Percentiles rank a stretch among this genome's conserved stretches.
Conservation (phyloP, 305 asterid genomes). For the Fraxinus nigra region DNA sequence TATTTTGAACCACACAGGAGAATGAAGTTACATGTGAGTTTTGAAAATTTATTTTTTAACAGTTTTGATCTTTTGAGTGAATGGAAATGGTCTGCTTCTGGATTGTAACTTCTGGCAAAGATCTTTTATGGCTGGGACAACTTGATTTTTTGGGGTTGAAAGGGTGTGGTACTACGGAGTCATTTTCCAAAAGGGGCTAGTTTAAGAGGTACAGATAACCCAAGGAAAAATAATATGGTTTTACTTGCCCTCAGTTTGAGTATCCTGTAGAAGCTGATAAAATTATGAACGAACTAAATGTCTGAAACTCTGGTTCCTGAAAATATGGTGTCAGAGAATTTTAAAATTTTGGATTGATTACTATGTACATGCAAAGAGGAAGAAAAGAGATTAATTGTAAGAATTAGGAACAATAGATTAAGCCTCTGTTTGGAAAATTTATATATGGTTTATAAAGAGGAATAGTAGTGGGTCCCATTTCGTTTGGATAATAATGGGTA, state of each 20-base stretch:
- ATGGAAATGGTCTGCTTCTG: not conserved
- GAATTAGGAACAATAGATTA: not conserved
- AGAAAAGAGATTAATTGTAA: not conserved
- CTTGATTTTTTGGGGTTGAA: not conserved
- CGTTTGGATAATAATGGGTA: not conserved
- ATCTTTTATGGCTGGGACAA: not conserved
- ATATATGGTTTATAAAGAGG: not conserved
- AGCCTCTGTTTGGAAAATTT: not conserved
- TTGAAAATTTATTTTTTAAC: not conserved
- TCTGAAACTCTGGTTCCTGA: not conserved
- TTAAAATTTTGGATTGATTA: conserved; percentile 6
- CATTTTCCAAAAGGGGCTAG: not conserved
- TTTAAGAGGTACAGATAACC: not conserved
- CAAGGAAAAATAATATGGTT: not conserved
- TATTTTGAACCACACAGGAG: not conserved
- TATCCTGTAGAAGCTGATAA: not conserved
- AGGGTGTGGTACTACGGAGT: not conserved
- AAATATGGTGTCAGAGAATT: not conserved
- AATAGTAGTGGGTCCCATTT: not conserved
- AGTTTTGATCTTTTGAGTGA: not conserved
- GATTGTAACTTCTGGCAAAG: not conserved
- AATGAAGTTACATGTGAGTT: not conserved
- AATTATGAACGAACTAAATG: not conserved
- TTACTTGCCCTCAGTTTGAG: not conserved
- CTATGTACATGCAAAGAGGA: not conserved